These are phyloP conservation scores for Cardamine chenopodiifolia DNA, from an alignment of 345 rosid genomes.

Conservation along the genomic window DNA sequence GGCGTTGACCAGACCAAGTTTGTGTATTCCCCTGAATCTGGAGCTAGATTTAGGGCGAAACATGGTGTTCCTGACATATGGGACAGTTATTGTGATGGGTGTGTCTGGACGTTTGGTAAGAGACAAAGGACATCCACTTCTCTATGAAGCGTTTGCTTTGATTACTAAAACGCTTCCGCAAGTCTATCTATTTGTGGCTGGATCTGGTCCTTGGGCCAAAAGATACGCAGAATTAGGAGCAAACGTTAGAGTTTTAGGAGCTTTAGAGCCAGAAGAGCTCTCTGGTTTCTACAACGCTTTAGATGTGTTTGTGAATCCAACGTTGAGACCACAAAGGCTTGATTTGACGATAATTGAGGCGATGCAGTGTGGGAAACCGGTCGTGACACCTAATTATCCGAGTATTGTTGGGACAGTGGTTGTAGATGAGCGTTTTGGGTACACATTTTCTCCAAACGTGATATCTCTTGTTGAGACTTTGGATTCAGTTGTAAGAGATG, in stretches of 20 bases:
- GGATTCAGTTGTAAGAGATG: constrained; percentile 55
- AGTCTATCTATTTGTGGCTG: constrained; percentile 62
- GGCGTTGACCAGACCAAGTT: constrained; percentile 70
- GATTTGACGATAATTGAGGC: constrained; percentile 73
- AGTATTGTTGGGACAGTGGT: constrained; percentile 73
- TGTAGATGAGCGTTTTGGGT: constrained; percentile 55
- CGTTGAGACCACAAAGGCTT: constrained; percentile 71
- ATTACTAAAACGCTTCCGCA: constrained; percentile 44
- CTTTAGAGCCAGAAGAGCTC: constrained; percentile 54
- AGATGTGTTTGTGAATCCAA: constrained; percentile 75
- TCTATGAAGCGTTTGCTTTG: constrained; percentile 57
- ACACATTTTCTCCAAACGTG: constrained; percentile 71
- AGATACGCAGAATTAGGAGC: constrained; percentile 60
- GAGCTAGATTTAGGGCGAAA: constrained; percentile 48
- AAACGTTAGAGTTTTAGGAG: constrained; percentile 61
- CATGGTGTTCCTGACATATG: constrained; percentile 48
- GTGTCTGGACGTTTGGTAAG: constrained; percentile 74
- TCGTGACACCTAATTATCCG: constrained; percentile 64
- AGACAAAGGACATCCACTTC: constrained; percentile 79
- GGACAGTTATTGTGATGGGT: constrained; percentile 55
- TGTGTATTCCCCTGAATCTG: constrained; percentile 41
- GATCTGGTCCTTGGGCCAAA: constrained; percentile 75
- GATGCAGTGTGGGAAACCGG: constrained; percentile 74
- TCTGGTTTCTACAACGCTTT: constrained; percentile 65
- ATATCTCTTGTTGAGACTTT: constrained; percentile 61